Conservation (phyloP, 257 asterid species). For the Osmanthus fragrans region DNA sequence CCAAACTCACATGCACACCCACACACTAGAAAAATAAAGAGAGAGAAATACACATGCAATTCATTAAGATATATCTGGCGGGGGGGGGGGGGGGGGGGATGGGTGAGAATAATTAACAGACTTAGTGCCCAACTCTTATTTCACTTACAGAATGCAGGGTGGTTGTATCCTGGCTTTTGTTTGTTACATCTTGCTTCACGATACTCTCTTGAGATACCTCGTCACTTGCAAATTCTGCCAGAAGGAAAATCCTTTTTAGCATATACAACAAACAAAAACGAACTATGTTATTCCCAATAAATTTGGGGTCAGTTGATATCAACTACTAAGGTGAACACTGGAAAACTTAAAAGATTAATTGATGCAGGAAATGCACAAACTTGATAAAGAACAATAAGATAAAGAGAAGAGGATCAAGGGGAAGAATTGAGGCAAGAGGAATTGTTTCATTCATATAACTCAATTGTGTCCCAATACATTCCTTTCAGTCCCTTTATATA, state of each 20-base stretch:
- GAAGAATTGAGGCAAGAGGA: no score
- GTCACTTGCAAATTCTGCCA: slow-evolving; percentile 15
- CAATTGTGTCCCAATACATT: no score
- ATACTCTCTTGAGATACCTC: slow-evolving; percentile 18
- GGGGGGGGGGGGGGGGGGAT: no score
- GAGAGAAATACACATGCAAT: neutral
- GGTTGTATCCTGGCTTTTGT: slow-evolving; percentile 16
- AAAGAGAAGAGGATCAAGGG: no score
- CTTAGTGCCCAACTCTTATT: neutral
- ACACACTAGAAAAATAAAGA: neutral
- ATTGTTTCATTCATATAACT: no score
- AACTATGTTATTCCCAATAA: neutral
- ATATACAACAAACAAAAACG: neutral
- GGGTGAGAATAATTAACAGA: no score
- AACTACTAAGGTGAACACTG: neutral
- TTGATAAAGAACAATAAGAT: no score
- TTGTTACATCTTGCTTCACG: neutral
- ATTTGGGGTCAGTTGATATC: neutral
- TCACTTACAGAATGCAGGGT: slow-evolving; percentile 24
- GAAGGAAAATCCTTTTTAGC: neutral
- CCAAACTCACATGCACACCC: neutral
- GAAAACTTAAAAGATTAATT: neutral
- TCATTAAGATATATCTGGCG: neutral
- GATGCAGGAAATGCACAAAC: no score
- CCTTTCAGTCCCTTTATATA: no score